Base-by-base conservation (phyloP, 208 protist genomes). In the Acanthamoeba polyphaga region DNA sequence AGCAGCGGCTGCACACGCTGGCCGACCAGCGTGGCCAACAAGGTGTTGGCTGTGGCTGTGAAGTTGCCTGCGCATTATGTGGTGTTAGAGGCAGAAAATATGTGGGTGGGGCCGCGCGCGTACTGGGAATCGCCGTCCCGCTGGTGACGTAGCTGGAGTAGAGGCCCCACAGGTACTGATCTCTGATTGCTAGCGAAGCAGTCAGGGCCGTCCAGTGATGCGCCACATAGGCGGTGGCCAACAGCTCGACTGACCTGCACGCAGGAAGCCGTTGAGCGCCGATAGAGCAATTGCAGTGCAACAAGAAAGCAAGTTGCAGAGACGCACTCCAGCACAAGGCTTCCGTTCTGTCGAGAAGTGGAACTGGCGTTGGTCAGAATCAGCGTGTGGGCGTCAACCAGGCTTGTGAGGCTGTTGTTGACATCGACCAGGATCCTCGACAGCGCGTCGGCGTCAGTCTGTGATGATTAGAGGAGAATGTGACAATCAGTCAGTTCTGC, bases 151-250 rank as follows among this genome's bases (percentile, higher is more conserved):
- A 87, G 49, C 46, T 60, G 49, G 51, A 29, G 49, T 46, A 87
- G 17, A 87, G 15, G 78, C 78, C 17, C 78, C 78, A 87, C 27
- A 60, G 38, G 78, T 87, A 60, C 51, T 87, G 78, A 0, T 62
- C 49, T 27, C n/a, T 27, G 32, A 87, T 10, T 3, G 46, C 78
- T n/a, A 87, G 4, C 10, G 49, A 58, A 24, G 78, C 51, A 24
- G 49, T 38, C 49, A 87, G 8, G 46, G 51, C 29, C 12, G 46
- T 62, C 78, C 78, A 87, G 78, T 87, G 78, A 46, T 87, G 78
- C 3, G 46, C 78, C 78, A 60, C 78, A 27, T 87, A 87, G 17
- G 49, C 78, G 8, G 38, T 34, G n/a, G 51, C 51, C 51, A 87
- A 34, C 1, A 62, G 27, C n/a, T 87, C 78, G 12, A 64, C n/a